Base-by-base conservation (phyloP, 1,284 basidiomycete species). In the Cutaneotrichosporon sp. region DNA sequence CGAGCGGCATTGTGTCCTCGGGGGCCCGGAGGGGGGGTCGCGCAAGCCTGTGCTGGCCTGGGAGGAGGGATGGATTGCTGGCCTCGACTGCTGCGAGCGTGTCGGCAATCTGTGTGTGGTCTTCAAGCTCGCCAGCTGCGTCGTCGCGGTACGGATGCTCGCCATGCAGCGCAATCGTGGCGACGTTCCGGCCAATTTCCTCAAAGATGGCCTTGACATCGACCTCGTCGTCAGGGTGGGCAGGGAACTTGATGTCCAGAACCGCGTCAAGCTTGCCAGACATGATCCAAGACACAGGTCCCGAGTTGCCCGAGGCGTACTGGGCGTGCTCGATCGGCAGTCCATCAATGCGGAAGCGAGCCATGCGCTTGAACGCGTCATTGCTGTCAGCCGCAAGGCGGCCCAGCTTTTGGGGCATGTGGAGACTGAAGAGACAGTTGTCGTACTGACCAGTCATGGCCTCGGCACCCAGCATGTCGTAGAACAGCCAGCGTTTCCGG, bases 381-480 rank as follows among this genome's bases (percentile, higher is more conserved):
- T 86, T 75, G 59, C 93, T 88, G 66, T 85, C 85, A 59, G 88
- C 86, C 11, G 24, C 32, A 26, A 27, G 11, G 42, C 84, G 89
- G 5, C 92, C 90, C 46, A 98, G 90, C 70, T 89, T 94, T 75
- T 99, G 94, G 8, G 94, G 94, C 70, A 87, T 90, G 72, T 98
- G 94, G 59, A 99, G 72, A 66, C 92, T 97, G 78, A 97, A 97
- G 14, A 99, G 71, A 66, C 96, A 99, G 65, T 97, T 97, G 70
- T 99, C 94, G 61, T 94, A 89, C 70, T 99, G 96, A 1, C 94
- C 94, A 4, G 96, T 94, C 51, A 97, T 89, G 52, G 87, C 88
- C 63, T 97, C 92, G 0, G 94, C 94, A 41, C 83, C 84, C 51
- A 93, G 75, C 63, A 92, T 84, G 71, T 97, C 93, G 70, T 93